Base-by-base conservation (phyloP, 352 stramenopile genomes). In the Pythium utonaiense region DNA sequence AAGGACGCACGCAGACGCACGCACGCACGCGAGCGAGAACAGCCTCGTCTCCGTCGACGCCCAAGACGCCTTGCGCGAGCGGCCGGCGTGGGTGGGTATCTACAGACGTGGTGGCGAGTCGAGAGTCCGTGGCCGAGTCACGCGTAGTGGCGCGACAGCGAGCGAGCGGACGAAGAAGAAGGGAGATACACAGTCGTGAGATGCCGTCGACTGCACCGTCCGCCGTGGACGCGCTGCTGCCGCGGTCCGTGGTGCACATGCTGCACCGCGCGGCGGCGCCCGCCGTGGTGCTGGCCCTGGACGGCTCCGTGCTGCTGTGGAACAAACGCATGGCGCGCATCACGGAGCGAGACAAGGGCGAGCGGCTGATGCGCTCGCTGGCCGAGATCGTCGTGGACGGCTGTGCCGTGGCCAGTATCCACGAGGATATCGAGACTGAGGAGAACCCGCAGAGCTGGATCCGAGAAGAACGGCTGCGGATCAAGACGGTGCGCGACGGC, bases 231-330 rank as follows among this genome's bases (percentile, higher is more conserved):
- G 44, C 31, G 16, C 16, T 45, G 30, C 40, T 69, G 38, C 70
- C 61, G 17, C 49, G 50, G 9, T 63, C 70, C 16, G 61, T 88
- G 25, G 70, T 73, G 25, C 79, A 75, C 27, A 55, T 86, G 16
- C 57, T 90, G 25, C 73, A 77, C 38, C 70, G 82, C 24, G 79
- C 79, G 10, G 79, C 82, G 31, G 81, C 74, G 27, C 79, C 81
- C 0, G 69, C 66, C 24, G 56, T 91, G 25, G 75, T 69, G 14
- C 49, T 89, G 44, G 67, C 73, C 36, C 44, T 53, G 13, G 61
- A 77, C 44, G 77, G 75, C 4, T 54, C 45, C 57, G 68, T 91
- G n/a, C 71, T 77, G 50, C 70, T 87, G 42, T 91, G 81, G 81
- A 91, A 91, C 68, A 49, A 77, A 16, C 81, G 80, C 60, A 62